phyloP scores from a whole-genome alignment of 768 basidiomycete genomes.

The Pilatotrama ljubarskyi region DNA sequence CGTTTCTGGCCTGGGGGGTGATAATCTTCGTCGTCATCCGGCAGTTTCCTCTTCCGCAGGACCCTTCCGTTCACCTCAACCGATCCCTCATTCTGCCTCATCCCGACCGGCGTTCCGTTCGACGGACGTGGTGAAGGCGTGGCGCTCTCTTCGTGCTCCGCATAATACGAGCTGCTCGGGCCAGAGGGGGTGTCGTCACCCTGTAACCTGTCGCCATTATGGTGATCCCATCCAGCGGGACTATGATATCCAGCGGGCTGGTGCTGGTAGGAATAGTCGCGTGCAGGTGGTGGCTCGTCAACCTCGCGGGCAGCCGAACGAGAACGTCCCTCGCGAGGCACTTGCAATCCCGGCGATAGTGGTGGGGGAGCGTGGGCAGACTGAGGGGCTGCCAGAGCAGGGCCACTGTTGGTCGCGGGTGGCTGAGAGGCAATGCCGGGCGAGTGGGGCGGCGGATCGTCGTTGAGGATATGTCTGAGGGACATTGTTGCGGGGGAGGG shows the following conservation, averaged over 20 bases:
- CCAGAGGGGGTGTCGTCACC: conserved; percentile 39
- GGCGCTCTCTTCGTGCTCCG: conserved; percentile 33
- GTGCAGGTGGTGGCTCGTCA: conserved; percentile 34
- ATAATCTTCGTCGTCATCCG: conserved; percentile 57
- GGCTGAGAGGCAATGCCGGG: conserved; percentile 36
- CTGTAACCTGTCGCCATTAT: conserved; percentile 39
- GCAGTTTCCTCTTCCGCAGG: conserved; percentile 52
- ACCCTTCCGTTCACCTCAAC: conserved; percentile 25
- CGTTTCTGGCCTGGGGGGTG: conserved; percentile 52
- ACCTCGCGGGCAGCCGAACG: conserved; percentile 24
- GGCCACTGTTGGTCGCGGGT: conserved; percentile 30
- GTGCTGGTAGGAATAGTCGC: conserved; percentile 40
- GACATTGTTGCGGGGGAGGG: conserved; percentile 51
- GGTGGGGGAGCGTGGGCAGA: conserved; percentile 27
- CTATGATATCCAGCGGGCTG: conserved; percentile 42
- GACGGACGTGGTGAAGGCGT: conserved; percentile 29
- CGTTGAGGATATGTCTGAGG: conserved; percentile 77
- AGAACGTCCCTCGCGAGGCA: conserved; percentile 22
- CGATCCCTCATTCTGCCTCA: conserved; percentile 15
- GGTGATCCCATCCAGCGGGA: conserved; percentile 41
- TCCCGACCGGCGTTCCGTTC: conserved; percentile 22
- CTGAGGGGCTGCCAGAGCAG: conserved; percentile 9
- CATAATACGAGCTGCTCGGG: conserved; percentile 38
- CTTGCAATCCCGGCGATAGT: conserved; percentile 17
- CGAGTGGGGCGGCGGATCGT: conserved; percentile 43